A percentile compares a stretch with the other conserved stretches of the same genome.
Evolutionary conservation across 1,139 yeast species (phyloP).

Genomic region (Magnusiomyces suaveolens): DNA sequence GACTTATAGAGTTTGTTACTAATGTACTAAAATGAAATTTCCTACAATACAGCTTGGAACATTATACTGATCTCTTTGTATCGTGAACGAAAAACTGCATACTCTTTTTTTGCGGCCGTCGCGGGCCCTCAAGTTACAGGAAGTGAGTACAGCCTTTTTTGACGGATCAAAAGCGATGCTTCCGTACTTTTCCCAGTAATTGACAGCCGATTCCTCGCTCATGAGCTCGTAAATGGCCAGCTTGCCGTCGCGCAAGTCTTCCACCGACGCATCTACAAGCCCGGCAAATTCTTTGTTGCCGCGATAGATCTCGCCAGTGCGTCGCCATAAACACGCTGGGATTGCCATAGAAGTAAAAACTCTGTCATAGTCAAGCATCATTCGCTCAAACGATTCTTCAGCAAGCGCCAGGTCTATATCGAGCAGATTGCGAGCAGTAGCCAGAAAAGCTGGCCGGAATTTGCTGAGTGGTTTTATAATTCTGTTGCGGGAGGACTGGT

Average conservation of each 20-base stretch:
- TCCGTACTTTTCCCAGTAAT: constrained; percentile 96
- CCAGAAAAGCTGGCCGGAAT: constrained; percentile 88
- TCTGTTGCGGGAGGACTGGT: constrained; percentile 72
- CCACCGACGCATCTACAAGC: constrained; percentile 80
- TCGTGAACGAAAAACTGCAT: constrained; percentile 92
- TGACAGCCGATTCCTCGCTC: constrained; percentile 95
- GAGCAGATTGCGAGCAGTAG: constrained; percentile 80
- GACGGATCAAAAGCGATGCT: constrained; percentile 94
- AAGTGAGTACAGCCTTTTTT: constrained; percentile 88
- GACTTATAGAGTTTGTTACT: not conserved
- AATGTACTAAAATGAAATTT: constrained; percentile 78
- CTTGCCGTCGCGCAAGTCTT: constrained; percentile 85
- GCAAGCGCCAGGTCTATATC: constrained; percentile 88
- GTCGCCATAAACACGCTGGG: constrained; percentile 95
- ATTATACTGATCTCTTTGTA: constrained; percentile 83
- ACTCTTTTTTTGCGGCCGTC: constrained; percentile 75
- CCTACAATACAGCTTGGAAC: constrained; percentile 96
- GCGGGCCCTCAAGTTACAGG: constrained; percentile 76
- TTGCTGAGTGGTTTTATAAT: constrained; percentile 77
- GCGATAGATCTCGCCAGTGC: constrained; percentile 92
- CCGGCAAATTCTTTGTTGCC: constrained; percentile 97
- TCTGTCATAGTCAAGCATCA: constrained; percentile 87
- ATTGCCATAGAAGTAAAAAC: constrained; percentile 97
- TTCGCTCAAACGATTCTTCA: constrained; percentile 89
- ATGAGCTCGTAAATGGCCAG: constrained; percentile 86